Base-by-base conservation (phyloP, 2,329 filamentous ascomycete genomes). In the Parastagonospora avenae region DNA sequence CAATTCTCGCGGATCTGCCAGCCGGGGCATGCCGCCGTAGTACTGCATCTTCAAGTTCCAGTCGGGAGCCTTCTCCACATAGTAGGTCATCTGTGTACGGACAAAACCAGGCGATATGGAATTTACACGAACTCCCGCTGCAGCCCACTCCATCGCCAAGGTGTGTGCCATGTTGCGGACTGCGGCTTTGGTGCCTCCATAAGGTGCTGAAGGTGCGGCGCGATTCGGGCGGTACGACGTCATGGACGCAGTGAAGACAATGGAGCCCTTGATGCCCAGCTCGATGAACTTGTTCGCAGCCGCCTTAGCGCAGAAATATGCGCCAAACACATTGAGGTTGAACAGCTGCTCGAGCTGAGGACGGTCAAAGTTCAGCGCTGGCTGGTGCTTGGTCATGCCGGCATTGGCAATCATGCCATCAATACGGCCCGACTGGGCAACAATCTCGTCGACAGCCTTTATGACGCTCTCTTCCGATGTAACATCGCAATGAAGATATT, bases 71-170 rank as follows among this genome's bases (percentile, higher is more conserved):
- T 74, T 72, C 15, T 79, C 77, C 4, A 82, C 75, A 63, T 76
- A 81, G 60, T 80, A 79, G 2, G 77, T 79, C 77, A 79, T 79
- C 66, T 58, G 74, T 42, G 90, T 94, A 79, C 92, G 89, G 86
- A 93, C 92, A 79, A 93, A 93, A 28, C 90, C 90, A 15, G 90
- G 90, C 6, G 86, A 90, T 76, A 93, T 91, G 74, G 85, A 88
- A 82, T 94, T 94, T 67, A 92, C 89, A 32, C 90, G 87, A 69
- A 93, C 91, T 63, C 82, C 81, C 75, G 91, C 82, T 76, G 90
- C 88, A 66, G 90, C 88, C 90, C 90, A 93, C 77, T 94, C 90
- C 48, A 89, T 89, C 37, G 89, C 90, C 19, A 94, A 84, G 3
- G 88, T 62, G 68, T 77, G 65, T 63, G 74, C 60, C 73, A 77